These are phyloP conservation scores for Leptographium galeiforme DNA, from an alignment of 2,329 filamentous ascomycete species.

Conservation along the genomic window DNA sequence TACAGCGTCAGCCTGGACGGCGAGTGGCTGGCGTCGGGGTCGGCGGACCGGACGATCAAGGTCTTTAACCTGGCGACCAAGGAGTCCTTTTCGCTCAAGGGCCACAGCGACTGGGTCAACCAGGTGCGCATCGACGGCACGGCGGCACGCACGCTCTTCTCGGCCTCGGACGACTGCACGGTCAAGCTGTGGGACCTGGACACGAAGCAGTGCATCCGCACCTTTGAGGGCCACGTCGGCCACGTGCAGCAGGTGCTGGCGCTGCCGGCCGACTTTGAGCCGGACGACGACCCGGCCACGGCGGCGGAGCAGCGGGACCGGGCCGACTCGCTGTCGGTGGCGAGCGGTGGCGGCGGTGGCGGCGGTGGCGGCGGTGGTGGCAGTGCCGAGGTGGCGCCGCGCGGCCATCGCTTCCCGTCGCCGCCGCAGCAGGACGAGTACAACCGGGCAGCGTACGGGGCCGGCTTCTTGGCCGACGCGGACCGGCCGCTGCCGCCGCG, in stretches of 20 bases:
- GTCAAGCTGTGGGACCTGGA: conserved; percentile 63
- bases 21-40: conserved; percentile 75
- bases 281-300: conserved; percentile 49
- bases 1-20: conserved; percentile 79
- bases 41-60: conserved; percentile 78
- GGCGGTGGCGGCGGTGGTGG: background rate
- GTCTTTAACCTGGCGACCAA: conserved; percentile 86
- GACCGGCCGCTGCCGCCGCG: conserved; percentile 62
- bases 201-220: conserved; percentile 61
- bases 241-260: conserved; percentile 87
- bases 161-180: conserved; percentile 85
- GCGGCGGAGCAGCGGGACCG: conserved; percentile 19
- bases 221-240: conserved; percentile 80
- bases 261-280: conserved; percentile 77
- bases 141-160: conserved; percentile 72
- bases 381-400: background rate
- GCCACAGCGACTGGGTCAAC: conserved; percentile 93
- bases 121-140: conserved; percentile 72
- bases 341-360: conserved; percentile 28
- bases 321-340: conserved; percentile 39
- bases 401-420: conserved; percentile 10
- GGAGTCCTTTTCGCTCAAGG: conserved; percentile 64
- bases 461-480: conserved; percentile 46
- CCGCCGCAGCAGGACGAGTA: conserved; percentile 10
- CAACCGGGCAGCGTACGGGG: conserved; percentile 41